Base-by-base conservation (phyloP, 2,329 filamentous ascomycete genomes). In the Aspergillus latus region DNA sequence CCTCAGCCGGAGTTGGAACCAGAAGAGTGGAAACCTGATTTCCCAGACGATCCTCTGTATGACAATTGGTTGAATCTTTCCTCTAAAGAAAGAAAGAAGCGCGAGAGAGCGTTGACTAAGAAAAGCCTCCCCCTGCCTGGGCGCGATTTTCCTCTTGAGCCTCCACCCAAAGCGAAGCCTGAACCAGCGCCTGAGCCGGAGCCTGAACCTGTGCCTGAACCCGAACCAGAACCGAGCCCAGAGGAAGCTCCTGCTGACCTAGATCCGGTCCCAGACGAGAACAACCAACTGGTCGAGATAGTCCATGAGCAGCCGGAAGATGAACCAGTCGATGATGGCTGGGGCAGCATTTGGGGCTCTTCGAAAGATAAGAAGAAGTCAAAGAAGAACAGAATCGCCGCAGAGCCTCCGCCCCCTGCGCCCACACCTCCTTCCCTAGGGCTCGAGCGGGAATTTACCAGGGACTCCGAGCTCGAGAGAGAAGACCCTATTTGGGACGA, bases 351-450 rank as follows among this genome's bases (percentile, higher is more conserved):
- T 34, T 77, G 72, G 74, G 71, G 63, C 2, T 44, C 65, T 6
- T 63, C 68, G 4, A 78, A 76, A 43, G 72, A 74, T 26, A 84
- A 82, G 64, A 82, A 80, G 62, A 73, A 73, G 21, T 21, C 21
- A 1, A 80, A 78, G 61, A 84, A 80, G 65, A 72, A 66, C 53
- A 81, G 74, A 59, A 68, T 70, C 49, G 59, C 74, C 47, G 68
- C 72, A 52, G 75, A 76, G 32, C 75, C 76, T 49, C 78, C 78
- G 32, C 78, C 78, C 36, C 77, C 76, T 15, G 78, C 76, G 21
- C 78, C 78, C 2, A 78, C 76, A 34, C 77, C 78, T 44, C 78
- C 78, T 43, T 70, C 75, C 46, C 70, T 78, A 58, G 76, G 74
- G 16, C 62, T 79, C 4, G 76, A 78, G 47, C 68, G 71, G 46